Percentiles rank a stretch among this genome's conserved stretches.
phyloP scores from a whole-genome alignment of 345 rosid genomes.

The Reutealis trisperma region DNA sequence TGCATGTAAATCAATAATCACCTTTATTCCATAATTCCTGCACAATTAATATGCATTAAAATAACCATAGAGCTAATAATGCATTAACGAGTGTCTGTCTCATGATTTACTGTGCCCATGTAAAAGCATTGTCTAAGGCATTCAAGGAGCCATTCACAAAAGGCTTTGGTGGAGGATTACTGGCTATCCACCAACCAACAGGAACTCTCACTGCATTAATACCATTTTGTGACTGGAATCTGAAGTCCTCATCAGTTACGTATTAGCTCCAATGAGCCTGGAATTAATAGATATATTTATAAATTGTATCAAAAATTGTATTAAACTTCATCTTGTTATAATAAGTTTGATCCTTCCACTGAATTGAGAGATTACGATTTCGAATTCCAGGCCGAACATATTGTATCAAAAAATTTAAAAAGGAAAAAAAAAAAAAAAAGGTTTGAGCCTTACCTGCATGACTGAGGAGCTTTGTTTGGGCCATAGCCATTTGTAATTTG shows the following conservation, averaged over 20 bases:
- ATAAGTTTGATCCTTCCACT: too few relatives aligned
- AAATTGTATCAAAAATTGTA: neutral
- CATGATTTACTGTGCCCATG: constrained; percentile 32
- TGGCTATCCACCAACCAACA: constrained; percentile 45
- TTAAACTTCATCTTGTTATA: neutral
- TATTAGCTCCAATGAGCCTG: constrained; percentile 41
- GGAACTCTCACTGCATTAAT: constrained; percentile 43
- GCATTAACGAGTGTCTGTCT: too few relatives aligned
- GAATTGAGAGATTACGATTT: too few relatives aligned
- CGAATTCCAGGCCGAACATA: too few relatives aligned
- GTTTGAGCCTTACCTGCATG: constrained; percentile 25
- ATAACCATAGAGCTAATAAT: too few relatives aligned
- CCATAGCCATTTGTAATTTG: constrained; percentile 45
- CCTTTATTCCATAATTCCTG: constrained; percentile 35
- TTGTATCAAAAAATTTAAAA: too few relatives aligned
- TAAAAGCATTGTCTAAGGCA: constrained; percentile 40
- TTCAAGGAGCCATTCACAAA: constrained; percentile 35
- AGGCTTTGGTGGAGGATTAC: constrained; percentile 40
- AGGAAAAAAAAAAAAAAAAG: too few relatives aligned
- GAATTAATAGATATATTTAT: neutral
- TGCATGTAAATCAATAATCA: constrained; percentile 40
- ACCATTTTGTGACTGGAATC: constrained; percentile 35
- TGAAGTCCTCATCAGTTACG: constrained; percentile 39
- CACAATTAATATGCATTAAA: neutral
- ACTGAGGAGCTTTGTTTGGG: constrained; percentile 32